Base-by-base conservation (phyloP, 306 rosid species). In the Prosopis cineraria region DNA sequence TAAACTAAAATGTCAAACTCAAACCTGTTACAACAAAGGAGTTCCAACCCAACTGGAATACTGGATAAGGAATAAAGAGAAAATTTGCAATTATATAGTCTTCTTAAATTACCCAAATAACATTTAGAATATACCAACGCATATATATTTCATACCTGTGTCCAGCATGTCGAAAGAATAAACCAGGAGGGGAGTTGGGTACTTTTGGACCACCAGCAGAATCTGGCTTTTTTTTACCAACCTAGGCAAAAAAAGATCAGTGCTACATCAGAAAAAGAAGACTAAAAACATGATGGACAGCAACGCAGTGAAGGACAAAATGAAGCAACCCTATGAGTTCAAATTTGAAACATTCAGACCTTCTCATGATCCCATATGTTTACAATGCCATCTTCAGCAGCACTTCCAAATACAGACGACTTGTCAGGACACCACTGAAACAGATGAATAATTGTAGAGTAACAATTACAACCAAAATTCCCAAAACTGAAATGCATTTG, bases 341-440 rank as follows among this genome's bases (percentile, higher is more conserved):
- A 47, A 24, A 16, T 1, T 11, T 70, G 8, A 41, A 59, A 58
- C 41, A 75, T 53, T 30, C 56, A 50, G 70, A 95, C 98, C 98
- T 93, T 91, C 34, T 91, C 97, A 79, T 82, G 81, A 82, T 95
- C 98, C 99, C 99, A 95, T 58, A 95, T 90, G 82, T 95, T 93
- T 68, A 95, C 60, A 45, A 91, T 78, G 76, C 98, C 98, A 73
- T 95, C 98, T 83, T 95, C 98, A 36, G 98, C 98, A 64, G 98
- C 79, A 83, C 98, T 95, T 87, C 98, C 98, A 87, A 95, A 95
- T 44, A 93, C 95, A 71, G 97, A 88, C 34, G 98, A 84, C 72
- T 89, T 91, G 79, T 90, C 91, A 52, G 98, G 98, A 81, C 82
- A 78, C 98, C 98, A 95, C 98, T 95, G 95, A 77, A 81, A 77